phyloP scores from a whole-genome alignment of 2,329 filamentous ascomycete genomes.

The Chaetomium sp. region DNA sequence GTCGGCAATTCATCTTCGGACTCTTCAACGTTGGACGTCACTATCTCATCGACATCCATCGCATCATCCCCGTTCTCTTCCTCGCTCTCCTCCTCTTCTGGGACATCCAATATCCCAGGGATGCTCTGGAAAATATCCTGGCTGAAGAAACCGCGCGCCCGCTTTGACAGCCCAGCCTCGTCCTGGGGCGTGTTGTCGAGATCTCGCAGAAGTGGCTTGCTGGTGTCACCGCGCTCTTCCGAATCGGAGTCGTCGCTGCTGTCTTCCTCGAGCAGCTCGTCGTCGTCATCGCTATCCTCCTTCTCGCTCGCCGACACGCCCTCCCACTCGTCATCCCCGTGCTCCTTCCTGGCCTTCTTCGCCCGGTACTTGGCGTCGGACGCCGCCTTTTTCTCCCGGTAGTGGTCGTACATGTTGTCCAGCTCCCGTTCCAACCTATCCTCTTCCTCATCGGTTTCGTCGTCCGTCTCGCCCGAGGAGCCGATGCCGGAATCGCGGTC shows the following conservation, averaged over 20 bases:
- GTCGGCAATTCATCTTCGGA: constrained; percentile 35
- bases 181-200: constrained; percentile 57
- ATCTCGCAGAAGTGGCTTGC: constrained; percentile 61
- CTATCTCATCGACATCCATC: constrained; percentile 37
- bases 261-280: constrained; percentile 58
- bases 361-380: constrained; percentile 85
- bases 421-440: constrained; percentile 83
- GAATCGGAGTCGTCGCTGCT: constrained; percentile 65
- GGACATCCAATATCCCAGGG: constrained; percentile 61
- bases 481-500: constrained; percentile 63
- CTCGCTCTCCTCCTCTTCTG: constrained; percentile 42
- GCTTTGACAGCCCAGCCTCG: constrained; percentile 70
- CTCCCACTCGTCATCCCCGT: constrained; percentile 88
- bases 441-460: constrained; percentile 74
- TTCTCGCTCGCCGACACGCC: constrained; percentile 73
- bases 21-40: constrained; percentile 20
- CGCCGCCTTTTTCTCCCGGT: constrained; percentile 76
- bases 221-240: constrained; percentile 49
- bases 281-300: constrained; percentile 59
- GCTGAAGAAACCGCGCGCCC: constrained; percentile 86
- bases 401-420: constrained; percentile 84
- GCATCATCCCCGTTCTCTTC: constrained; percentile 42
- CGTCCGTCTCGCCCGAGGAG: constrained; percentile 57
- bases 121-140: constrained; percentile 93
- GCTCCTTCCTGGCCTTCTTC: constrained; percentile 81